phyloP scores from a whole-genome alignment of 306 rosid genomes.

The Pterocarpus macrocarpus region DNA sequence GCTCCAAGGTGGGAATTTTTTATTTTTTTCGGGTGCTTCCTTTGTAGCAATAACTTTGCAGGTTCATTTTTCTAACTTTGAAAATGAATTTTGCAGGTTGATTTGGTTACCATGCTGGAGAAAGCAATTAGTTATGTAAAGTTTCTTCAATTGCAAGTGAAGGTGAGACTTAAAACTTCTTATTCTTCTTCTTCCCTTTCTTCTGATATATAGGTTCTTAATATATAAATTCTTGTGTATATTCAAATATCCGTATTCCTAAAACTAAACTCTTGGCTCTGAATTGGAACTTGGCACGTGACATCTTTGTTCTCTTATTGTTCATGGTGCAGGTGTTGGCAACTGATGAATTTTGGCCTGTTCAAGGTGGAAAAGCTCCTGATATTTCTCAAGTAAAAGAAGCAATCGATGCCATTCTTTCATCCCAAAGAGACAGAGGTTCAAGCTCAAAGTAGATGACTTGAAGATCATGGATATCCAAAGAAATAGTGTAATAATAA shows the following conservation, averaged over 20 bases:
- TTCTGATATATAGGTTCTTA: conserved; percentile 30
- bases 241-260: not conserved
- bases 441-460: conserved; percentile 58
- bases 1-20: conserved; percentile 69
- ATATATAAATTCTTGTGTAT: not conserved
- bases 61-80: not conserved
- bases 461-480: not conserved
- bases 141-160: conserved; percentile 91
- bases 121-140: conserved; percentile 88
- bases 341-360: conserved; percentile 88
- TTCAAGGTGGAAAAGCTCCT: conserved; percentile 81
- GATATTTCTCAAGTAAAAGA: conserved; percentile 89
- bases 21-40: not conserved
- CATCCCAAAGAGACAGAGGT: conserved; percentile 69
- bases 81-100: conserved; percentile 64
- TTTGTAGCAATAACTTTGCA: not conserved
- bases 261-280: not conserved
- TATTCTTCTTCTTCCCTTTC: not conserved
- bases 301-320: conserved; percentile 2
- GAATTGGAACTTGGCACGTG: conserved; percentile 11
- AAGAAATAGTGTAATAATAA: conserved; percentile 22
- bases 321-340: conserved; percentile 69
- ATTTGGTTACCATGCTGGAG: conserved; percentile 92
- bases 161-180: conserved; percentile 56
- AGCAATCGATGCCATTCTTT: conserved; percentile 80